Evolutionary conservation across 2,329 filamentous ascomycete species (phyloP).

Genomic region (Exophiala lecanii-corni): DNA sequence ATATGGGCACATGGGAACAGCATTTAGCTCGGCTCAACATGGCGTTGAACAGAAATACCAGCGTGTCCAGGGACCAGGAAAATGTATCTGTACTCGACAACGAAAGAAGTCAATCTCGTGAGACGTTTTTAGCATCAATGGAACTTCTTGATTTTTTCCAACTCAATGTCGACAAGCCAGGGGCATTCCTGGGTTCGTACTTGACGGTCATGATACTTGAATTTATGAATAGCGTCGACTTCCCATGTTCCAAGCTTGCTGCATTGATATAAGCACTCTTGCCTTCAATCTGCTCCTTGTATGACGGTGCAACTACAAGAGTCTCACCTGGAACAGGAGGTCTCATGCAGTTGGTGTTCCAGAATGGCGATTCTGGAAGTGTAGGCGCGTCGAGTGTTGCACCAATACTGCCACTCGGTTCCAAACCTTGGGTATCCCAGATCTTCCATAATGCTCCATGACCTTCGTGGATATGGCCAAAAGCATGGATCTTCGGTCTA

Average conservation of each 20-base stretch:
- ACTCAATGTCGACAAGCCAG: conserved; percentile 55
- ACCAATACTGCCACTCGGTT: neutral
- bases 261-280: conserved; percentile 33
- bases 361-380: neutral
- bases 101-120: too few species aligned
- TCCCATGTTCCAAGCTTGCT: conserved; percentile 38
- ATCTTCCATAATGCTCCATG: conserved; percentile 25
- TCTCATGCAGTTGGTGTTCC: neutral
- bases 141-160: conserved; percentile 15
- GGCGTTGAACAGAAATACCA: too few species aligned
- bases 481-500: conserved; percentile 54
- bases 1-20: too few species aligned
- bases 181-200: conserved; percentile 48
- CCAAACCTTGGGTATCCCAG: conserved; percentile 5
- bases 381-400: neutral
- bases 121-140: too few species aligned
- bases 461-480: conserved; percentile 33
- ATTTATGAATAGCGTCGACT: conserved; percentile 56
- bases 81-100: too few species aligned
- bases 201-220: conserved; percentile 51
- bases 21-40: too few species aligned
- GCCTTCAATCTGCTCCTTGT: conserved; percentile 4
- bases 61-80: too few species aligned
- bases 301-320: neutral
- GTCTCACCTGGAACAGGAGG: conserved; percentile 2